Percentiles rank a stretch among this genome's conserved stretches.
Evolutionary conservation across 2,329 filamentous ascomycete species (phyloP).

Genomic region (Incumbomyces delicatus): DNA sequence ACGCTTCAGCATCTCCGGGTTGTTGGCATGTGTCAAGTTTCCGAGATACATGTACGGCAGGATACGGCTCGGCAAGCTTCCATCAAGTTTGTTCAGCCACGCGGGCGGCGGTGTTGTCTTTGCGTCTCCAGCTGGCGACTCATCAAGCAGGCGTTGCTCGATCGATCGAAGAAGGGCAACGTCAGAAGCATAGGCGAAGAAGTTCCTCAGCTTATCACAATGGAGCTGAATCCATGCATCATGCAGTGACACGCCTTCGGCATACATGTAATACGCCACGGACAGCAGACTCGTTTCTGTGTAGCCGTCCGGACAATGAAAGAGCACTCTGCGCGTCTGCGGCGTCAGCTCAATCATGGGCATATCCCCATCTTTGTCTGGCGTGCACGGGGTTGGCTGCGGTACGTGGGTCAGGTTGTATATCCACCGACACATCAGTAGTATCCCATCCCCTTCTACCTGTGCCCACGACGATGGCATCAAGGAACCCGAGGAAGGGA

Average conservation of each 20-base stretch:
- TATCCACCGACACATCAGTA: slow-evolving; percentile 85
- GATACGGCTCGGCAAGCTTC: slow-evolving; percentile 80
- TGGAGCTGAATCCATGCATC: slow-evolving; percentile 84
- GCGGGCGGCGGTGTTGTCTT: slow-evolving; percentile 44
- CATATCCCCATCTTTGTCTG: slow-evolving; percentile 47
- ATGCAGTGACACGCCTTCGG: slow-evolving; percentile 67
- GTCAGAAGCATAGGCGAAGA: slow-evolving; percentile 91
- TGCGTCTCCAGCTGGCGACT: slow-evolving; percentile 39
- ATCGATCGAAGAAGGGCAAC: slow-evolving; percentile 71
- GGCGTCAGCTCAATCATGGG: slow-evolving; percentile 36
- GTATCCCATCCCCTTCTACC: slow-evolving; percentile 68
- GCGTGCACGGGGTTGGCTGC: slow-evolving; percentile 24
- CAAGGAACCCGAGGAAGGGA: slow-evolving; percentile 90
- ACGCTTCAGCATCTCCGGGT: slow-evolving; percentile 67
- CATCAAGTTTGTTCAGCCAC: slow-evolving; percentile 79
- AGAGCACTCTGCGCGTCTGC: slow-evolving; percentile 59
- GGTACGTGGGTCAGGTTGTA: slow-evolving; percentile 66
- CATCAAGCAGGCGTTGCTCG: slow-evolving; percentile 61
- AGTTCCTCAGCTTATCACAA: slow-evolving; percentile 71
- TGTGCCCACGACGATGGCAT: slow-evolving; percentile 76
- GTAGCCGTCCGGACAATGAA: slow-evolving; percentile 93
- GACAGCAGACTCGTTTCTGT: slow-evolving; percentile 86
- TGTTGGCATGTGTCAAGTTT: slow-evolving; percentile 88
- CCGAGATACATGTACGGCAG: slow-evolving; percentile 94
- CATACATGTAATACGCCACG: slow-evolving; percentile 89